Evolutionary conservation across 768 basidiomycete genomes (phyloP), one percentile per base, ranked within the genome.

Genomic region (Calocybe indica): DNA sequence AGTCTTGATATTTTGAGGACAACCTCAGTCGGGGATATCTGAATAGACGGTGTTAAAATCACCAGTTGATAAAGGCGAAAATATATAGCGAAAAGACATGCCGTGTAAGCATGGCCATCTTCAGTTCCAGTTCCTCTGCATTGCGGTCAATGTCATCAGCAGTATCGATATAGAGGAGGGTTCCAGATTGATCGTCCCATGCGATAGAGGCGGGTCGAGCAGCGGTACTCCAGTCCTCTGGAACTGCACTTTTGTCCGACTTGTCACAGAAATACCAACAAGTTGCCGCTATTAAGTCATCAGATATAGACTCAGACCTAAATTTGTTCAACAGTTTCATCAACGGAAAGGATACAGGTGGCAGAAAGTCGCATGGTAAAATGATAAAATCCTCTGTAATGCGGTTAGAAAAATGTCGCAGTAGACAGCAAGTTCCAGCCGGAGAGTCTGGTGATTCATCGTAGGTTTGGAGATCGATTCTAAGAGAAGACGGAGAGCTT

Each of bases 351-450:
- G 78, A 68, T 0, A 83, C 69, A 0, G 92, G 85, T 7, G 92
- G 84, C 14, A 92, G 75, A 43, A 96, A 89, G 63, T 97, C 94
- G 59, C 92, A 96, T 6, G 94, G 87, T 1, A 97, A 76, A 15
- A 97, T 65, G 36, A 96, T 78, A 63, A 96, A 94, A 63, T 96
- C 94, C 50, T 81, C 81, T 52, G 77, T 73, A 52, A 94, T 92
- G 41, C 83, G 82, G 41, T 61, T 68, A 7, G 88, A 75, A 63
- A 93, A 90, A 59, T 91, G 80, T 44, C 81, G 78, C 49, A 95
- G 74, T 22, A 94, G 72, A 14, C 79, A 72, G 52, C 85, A 87
- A 2, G 88, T 91, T 37, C 88, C 90, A 6, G 75, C 72, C 46
- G 74, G 73, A 12, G 75, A 67, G 37, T 85, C 83, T 22, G 74